phyloP scores from a whole-genome alignment of 345 rosid genomes.

The Camelina neglecta region DNA sequence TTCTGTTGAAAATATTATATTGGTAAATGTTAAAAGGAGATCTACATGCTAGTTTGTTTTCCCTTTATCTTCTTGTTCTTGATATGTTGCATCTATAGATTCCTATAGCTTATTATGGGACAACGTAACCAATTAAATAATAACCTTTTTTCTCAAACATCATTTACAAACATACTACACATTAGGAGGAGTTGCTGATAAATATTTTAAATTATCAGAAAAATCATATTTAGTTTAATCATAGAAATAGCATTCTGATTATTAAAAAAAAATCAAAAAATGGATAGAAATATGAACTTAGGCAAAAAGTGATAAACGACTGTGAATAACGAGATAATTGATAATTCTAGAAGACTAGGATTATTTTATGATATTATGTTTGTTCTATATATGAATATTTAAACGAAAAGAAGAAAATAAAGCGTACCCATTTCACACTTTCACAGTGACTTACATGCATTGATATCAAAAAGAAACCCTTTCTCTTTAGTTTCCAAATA shows the following conservation, averaged over 20 bases:
- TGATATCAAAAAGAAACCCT: conserved; percentile 35
- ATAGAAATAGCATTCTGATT: not conserved
- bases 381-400: conserved; percentile 1
- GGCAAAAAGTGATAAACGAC: not conserved
- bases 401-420: conserved; percentile 9
- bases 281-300: not conserved
- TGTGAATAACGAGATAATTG: not conserved
- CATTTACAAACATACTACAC: not conserved
- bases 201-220: not conserved
- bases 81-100: conserved; percentile 19
- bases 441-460: conserved; percentile 40
- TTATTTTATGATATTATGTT: not conserved
- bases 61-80: not conserved
- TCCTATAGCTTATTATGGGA: conserved; percentile 10
- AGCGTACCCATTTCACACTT: conserved; percentile 38
- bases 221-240: not conserved
- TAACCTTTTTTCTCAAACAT: conserved; percentile 13
- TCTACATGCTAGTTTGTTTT: not conserved
- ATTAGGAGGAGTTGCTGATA: not conserved
- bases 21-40: not conserved
- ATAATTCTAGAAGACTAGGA: not conserved
- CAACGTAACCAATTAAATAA: conserved; percentile 15
- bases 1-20: not conserved
- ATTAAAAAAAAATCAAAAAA: no score
- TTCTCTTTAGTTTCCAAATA: conserved; percentile 39